Conservation (phyloP, 345 rosid species). For the Populus euphratica region DNA sequence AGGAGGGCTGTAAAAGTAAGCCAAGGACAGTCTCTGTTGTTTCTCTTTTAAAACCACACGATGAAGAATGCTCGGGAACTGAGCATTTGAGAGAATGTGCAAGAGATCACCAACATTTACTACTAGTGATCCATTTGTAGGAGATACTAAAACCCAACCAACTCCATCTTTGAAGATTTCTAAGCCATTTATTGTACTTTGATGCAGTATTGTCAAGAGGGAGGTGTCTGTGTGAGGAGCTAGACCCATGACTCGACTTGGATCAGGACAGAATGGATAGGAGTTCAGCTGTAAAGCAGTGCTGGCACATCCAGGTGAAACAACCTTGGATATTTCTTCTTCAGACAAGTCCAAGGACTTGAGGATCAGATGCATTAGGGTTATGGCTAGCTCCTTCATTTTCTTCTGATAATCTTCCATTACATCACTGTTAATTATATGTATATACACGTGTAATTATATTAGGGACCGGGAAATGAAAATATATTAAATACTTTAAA, state of each 20-base stretch:
- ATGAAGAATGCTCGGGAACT: constrained; percentile 54
- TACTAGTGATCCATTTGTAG: constrained; percentile 54
- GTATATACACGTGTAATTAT: background rate
- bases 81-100: constrained; percentile 63
- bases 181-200: constrained; percentile 48
- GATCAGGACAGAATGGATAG: constrained; percentile 79
- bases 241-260: constrained; percentile 64
- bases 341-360: constrained; percentile 35
- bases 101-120: constrained; percentile 84
- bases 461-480: background rate
- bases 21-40: constrained; percentile 58
- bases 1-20: constrained; percentile 56
- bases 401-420: constrained; percentile 66
- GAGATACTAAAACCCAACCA: constrained; percentile 66
- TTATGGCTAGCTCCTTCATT: constrained; percentile 52
- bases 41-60: constrained; percentile 55
- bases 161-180: constrained; percentile 50
- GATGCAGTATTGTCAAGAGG: constrained; percentile 65
- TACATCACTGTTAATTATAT: constrained; percentile 37
- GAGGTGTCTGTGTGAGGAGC: constrained; percentile 91
- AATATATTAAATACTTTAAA: too few relatives aligned
- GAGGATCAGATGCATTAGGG: constrained; percentile 45
- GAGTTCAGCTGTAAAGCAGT: constrained; percentile 69
- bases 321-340: constrained; percentile 31
- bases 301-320: constrained; percentile 4